Conservation (phyloP, 495 filamentous ascomycete genomes). For the Neurospora intermedia region DNA sequence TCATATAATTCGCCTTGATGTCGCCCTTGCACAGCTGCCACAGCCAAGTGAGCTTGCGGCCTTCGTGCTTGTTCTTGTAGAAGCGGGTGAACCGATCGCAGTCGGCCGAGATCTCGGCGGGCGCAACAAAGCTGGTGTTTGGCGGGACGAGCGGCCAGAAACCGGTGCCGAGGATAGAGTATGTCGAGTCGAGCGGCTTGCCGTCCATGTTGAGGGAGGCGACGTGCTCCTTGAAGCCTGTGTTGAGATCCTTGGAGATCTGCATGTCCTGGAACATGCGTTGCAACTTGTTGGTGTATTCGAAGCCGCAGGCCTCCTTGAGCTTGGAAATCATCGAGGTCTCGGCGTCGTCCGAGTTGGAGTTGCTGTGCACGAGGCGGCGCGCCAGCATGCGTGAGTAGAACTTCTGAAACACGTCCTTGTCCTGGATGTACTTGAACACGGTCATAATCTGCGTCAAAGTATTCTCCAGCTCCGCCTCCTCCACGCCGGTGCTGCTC, state of each 20-base stretch:
- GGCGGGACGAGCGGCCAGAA: conserved; percentile 94
- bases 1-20: conserved; percentile 85
- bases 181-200: conserved; percentile 56
- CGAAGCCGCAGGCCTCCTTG: conserved; percentile 96
- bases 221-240: conserved; percentile 56
- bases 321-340: conserved; percentile 99
- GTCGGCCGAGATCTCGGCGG: conserved; percentile 71
- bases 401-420: conserved; percentile 99
- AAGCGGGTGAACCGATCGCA: conserved; percentile 82
- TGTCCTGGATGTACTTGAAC: conserved; percentile 99
- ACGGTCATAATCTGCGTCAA: conserved; percentile 97
- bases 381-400: conserved; percentile 96
- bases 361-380: conserved; percentile 85
- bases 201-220: conserved; percentile 31
- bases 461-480: conserved; percentile 83
- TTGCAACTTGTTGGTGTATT: conserved; percentile 98
- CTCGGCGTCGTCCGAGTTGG: conserved; percentile 93
- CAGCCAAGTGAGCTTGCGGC: conserved; percentile 92
- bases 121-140: conserved; percentile 74
- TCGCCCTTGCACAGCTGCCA: conserved; percentile 99
- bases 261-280: conserved; percentile 99
- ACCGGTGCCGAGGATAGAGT: conserved; percentile 85
- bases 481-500: conserved; percentile 80
- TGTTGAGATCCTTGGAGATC: conserved; percentile 93
- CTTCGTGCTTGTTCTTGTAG: conserved; percentile 91